Conservation (phyloP, 1,284 basidiomycete species). For the Ganoderma boninense region DNA sequence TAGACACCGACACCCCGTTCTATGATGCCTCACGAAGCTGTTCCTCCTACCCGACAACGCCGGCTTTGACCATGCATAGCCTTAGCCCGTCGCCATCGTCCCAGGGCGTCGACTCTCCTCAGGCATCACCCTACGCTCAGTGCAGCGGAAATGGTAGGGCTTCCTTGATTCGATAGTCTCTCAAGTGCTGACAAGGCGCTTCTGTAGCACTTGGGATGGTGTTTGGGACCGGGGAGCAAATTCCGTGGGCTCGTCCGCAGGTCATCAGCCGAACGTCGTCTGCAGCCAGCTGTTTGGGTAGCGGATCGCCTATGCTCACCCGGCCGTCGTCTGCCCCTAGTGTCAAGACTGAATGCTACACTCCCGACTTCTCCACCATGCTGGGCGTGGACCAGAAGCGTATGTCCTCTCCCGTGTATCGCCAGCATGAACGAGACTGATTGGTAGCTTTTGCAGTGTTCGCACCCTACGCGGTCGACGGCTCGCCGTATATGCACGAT, state of each 20-base stretch:
- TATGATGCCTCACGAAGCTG: neutral
- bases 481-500: neutral
- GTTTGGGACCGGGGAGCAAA: neutral
- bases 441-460: neutral
- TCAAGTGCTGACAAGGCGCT: neutral
- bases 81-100: neutral
- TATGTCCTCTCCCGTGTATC: neutral
- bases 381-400: neutral
- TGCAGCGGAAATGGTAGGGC: neutral
- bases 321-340: neutral
- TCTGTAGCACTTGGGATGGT: slow-evolving; percentile 10
- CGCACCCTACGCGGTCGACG: neutral
- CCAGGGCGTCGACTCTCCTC: neutral
- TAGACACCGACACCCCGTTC: neutral
- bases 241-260: neutral
- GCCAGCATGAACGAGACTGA: neutral
- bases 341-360: neutral
- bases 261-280: neutral
- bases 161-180: neutral
- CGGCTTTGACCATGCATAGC: neutral
- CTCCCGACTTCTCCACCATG: neutral
- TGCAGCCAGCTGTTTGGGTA: neutral
- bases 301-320: neutral
- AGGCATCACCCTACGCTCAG: neutral
- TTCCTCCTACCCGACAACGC: neutral